Percentiles rank a stretch among this genome's conserved stretches.
Conservation (phyloP, 768 basidiomycete genomes). For the Leccinum truebloodii region DNA sequence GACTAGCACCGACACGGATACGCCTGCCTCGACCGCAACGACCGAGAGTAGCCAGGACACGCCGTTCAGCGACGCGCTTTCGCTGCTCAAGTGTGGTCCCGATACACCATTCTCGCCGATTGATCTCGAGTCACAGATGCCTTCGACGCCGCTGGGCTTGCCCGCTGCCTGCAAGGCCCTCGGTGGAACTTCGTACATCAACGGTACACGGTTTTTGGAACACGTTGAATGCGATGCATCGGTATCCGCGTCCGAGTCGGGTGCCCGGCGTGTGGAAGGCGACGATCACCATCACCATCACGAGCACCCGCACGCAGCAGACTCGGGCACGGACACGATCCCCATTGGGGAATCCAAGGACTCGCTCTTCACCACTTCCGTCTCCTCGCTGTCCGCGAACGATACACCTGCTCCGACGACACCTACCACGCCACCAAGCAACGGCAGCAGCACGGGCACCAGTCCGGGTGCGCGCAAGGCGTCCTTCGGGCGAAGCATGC, state of each 20-base stretch:
- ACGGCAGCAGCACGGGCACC: neutral
- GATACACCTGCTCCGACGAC: slow-evolving; percentile 27
- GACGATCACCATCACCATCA: neutral
- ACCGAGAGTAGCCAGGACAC: slow-evolving; percentile 10
- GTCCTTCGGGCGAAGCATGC: slow-evolving; percentile 30
- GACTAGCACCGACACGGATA: slow-evolving; percentile 1
- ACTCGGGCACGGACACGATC: slow-evolving; percentile 6
- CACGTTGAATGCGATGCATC: slow-evolving; percentile 19
- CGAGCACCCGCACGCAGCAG: neutral
- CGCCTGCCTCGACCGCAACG: slow-evolving; percentile 16
- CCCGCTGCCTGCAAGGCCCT: neutral
- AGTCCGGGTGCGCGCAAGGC: neutral
- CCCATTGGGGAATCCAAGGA: slow-evolving; percentile 29
- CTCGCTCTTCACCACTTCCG: slow-evolving; percentile 30
- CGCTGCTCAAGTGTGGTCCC: slow-evolving; percentile 16
- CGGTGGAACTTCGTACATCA: neutral
- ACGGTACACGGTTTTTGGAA: slow-evolving; percentile 25
- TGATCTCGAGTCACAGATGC: slow-evolving; percentile 8
- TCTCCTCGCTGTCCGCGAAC: slow-evolving; percentile 22
- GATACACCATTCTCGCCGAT: slow-evolving; percentile 14
- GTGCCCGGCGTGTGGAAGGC: neutral
- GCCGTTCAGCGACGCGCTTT: slow-evolving; percentile 23
- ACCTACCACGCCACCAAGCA: slow-evolving; percentile 26
- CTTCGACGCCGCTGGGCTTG: slow-evolving; percentile 13
- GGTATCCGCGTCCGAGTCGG: slow-evolving; percentile 11